Percentiles rank a stretch among this genome's conserved stretches.
phyloP scores from a whole-genome alignment of 148 eudicot genomes.

The Simmondsia chinensis region DNA sequence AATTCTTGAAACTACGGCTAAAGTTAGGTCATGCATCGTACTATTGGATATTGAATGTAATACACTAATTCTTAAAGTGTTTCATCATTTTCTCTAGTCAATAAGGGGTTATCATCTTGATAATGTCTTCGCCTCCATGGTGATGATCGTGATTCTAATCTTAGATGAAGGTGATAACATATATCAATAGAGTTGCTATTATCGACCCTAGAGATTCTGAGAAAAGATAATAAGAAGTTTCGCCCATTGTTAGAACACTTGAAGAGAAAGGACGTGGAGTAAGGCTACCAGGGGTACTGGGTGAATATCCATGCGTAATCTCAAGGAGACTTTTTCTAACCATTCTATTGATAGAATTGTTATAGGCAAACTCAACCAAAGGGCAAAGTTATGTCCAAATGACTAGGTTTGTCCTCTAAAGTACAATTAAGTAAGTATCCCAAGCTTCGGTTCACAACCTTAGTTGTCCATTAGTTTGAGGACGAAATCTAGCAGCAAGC shows the following conservation, averaged over 20 bases:
- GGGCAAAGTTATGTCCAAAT: too few relatives aligned
- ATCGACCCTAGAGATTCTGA: slow-evolving; percentile 47
- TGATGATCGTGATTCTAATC: slow-evolving; percentile 82
- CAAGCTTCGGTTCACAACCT: too few relatives aligned
- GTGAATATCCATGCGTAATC: too few relatives aligned
- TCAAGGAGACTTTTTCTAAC: too few relatives aligned
- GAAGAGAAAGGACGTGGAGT: slow-evolving; percentile 57
- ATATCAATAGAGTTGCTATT: slow-evolving; percentile 45
- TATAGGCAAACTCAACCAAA: too few relatives aligned
- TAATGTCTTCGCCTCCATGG: slow-evolving; percentile 61
- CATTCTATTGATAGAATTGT: too few relatives aligned
- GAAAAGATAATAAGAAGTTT: slow-evolving; percentile 45
- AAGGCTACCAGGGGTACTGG: too few relatives aligned
- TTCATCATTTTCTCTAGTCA: slow-evolving; percentile 57
- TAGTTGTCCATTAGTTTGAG: too few relatives aligned
- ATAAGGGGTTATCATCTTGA: slow-evolving; percentile 69
- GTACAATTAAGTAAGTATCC: too few relatives aligned
- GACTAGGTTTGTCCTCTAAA: too few relatives aligned
- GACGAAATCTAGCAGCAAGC: too few relatives aligned
- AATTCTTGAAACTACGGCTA: slow-evolving; percentile 86
- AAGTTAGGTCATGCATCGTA: slow-evolving; percentile 90
- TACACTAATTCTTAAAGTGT: slow-evolving; percentile 65
- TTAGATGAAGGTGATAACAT: slow-evolving; percentile 93
- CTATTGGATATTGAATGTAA: slow-evolving; percentile 97
- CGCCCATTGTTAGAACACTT: slow-evolving; percentile 53